phyloP scores from a whole-genome alignment of 257 asterid species.

The Ocimum tenuiflorum region DNA sequence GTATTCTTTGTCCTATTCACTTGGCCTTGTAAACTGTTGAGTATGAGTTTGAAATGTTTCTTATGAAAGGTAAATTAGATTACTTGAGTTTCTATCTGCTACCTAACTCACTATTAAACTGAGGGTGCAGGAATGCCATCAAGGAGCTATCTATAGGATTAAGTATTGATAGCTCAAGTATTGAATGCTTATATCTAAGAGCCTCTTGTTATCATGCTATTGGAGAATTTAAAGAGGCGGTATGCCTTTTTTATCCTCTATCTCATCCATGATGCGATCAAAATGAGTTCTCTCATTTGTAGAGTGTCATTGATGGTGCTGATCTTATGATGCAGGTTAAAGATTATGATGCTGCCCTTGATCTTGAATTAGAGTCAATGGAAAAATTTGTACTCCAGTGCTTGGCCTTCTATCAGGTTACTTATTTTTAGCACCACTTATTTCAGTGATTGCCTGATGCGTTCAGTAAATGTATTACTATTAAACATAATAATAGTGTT shows the following conservation, averaged over 20 bases:
- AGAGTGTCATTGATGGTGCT: conserved; percentile 16
- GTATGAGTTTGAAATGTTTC: conserved; percentile 12
- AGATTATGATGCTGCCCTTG: conserved; percentile 96
- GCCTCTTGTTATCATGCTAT: conserved; percentile 95
- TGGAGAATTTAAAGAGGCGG: conserved; percentile 98
- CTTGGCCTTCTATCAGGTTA: conserved; percentile 94
- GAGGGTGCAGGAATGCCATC: conserved; percentile 71
- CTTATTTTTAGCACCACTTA: conserved; percentile 9
- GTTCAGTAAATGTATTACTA: background rate
- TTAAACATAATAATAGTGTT: background rate
- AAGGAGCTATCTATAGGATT: conserved; percentile 77
- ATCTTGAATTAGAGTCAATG: conserved; percentile 90
- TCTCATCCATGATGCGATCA: background rate
- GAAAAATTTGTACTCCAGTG: conserved; percentile 95
- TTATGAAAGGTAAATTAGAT: conserved; percentile 7
- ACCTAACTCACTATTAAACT: conserved; percentile 14
- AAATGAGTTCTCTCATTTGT: conserved; percentile 10
- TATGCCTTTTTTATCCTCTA: conserved; percentile 21
- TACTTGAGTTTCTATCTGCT: conserved; percentile 10
- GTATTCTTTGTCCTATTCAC: background rate
- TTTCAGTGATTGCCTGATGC: conserved; percentile 15
- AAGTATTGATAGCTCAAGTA: conserved; percentile 64
- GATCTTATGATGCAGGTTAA: conserved; percentile 54
- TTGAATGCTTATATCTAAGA: conserved; percentile 83
- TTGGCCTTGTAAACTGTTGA: background rate